Conservation (phyloP, 1,284 basidiomycete species). For the Microbotryomycetes sp. region DNA sequence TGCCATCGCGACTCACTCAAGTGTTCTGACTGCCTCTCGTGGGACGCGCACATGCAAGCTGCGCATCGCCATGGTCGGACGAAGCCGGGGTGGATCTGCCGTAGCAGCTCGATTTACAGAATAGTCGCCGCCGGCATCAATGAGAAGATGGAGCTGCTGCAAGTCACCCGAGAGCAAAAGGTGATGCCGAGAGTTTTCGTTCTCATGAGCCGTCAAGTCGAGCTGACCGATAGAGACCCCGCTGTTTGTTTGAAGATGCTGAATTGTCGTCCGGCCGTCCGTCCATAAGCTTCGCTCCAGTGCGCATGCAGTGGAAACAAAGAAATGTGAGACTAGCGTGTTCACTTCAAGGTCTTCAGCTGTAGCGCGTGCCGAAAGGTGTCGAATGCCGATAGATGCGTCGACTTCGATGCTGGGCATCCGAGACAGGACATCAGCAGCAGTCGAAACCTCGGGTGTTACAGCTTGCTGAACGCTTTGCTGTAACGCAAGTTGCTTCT, state of each 20-base stretch:
- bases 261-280: background rate
- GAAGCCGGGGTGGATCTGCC: background rate
- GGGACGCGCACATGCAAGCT: background rate
- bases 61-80: background rate
- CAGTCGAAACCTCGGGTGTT: background rate
- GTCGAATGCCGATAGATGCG: background rate
- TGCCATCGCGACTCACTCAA: background rate
- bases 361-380: background rate
- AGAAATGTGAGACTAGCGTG: background rate
- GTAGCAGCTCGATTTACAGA: background rate
- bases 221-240: background rate
- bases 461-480: background rate
- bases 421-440: background rate
- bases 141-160: background rate
- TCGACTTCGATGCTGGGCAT: conserved; percentile 5
- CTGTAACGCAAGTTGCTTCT: background rate
- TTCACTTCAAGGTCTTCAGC: conserved; percentile 12
- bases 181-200: background rate
- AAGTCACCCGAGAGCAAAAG: conserved; percentile 3
- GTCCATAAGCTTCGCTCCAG: background rate
- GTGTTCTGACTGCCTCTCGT: conserved; percentile 5
- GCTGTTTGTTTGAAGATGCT: background rate
- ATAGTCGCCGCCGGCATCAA: background rate
- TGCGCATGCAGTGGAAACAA: background rate
- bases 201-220: background rate